These are phyloP conservation scores for Bryoglossum gracile DNA, from an alignment of 495 filamentous ascomycete genomes.

Conservation along the genomic window DNA sequence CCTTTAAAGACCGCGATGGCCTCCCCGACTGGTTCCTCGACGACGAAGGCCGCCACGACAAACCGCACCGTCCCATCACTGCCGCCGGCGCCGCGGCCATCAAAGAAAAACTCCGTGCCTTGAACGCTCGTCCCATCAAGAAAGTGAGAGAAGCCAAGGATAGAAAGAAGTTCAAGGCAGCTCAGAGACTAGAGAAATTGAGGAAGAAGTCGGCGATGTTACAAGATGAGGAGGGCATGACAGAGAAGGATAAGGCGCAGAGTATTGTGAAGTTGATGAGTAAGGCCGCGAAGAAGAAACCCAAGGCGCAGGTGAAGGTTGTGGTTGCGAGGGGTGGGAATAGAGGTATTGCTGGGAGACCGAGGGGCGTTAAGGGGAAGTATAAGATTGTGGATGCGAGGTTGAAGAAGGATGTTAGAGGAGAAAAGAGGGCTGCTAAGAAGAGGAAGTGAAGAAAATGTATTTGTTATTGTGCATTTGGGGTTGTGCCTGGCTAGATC, in stretches of 20 bases:
- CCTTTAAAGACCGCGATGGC: constrained; percentile 86
- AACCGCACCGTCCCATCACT: constrained; percentile 76
- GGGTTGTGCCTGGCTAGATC: too few relatives aligned
- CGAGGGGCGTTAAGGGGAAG: constrained; percentile 84
- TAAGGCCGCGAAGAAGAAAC: constrained; percentile 78
- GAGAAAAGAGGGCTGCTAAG: constrained; percentile 74
- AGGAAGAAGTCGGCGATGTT: constrained; percentile 89
- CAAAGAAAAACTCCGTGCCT: constrained; percentile 85
- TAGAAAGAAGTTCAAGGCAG: constrained; percentile 93
- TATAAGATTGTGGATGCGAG: constrained; percentile 98
- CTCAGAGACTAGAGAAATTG: constrained; percentile 82
- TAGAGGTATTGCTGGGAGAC: constrained; percentile 70
- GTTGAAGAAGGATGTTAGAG: constrained; percentile 97
- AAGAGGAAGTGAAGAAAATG: constrained; percentile 49
- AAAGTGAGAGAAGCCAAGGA: constrained; percentile 96
- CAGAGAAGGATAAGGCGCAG: constrained; percentile 88
- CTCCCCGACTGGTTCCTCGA: constrained; percentile 98
- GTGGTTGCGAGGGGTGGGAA: constrained; percentile 85
- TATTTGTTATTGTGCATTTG: too few relatives aligned
- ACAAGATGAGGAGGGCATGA: constrained; percentile 80
- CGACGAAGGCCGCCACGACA: constrained; percentile 79
- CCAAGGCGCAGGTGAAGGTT: constrained; percentile 73
- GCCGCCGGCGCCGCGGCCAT: constrained; percentile 88
- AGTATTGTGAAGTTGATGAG: constrained; percentile 76
- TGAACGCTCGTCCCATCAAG: constrained; percentile 98